These are phyloP conservation scores for Didymosphaeria variabile DNA, from an alignment of 2,329 filamentous ascomycete genomes.

Conservation along the genomic window DNA sequence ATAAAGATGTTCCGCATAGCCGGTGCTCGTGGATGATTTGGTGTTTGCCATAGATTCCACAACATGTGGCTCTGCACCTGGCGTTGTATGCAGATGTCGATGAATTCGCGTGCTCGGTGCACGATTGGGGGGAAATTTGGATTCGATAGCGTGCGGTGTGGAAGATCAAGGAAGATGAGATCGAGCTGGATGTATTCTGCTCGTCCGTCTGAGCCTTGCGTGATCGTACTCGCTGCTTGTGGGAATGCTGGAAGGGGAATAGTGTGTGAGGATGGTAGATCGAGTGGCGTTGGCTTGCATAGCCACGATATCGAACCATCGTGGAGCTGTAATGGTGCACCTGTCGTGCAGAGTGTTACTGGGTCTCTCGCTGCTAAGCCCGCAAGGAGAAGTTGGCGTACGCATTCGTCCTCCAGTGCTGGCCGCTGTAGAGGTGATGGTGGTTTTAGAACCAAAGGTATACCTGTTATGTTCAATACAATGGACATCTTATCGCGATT, in stretches of 20 bases:
- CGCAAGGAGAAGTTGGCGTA: constrained; percentile 52
- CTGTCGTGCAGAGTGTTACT: constrained; percentile 51
- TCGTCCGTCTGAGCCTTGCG: constrained; percentile 43
- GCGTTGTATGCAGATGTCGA: constrained; percentile 45
- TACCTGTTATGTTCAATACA: constrained; percentile 51
- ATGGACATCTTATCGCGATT: constrained; percentile 56
- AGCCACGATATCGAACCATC: constrained; percentile 47
- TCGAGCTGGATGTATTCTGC: constrained; percentile 53
- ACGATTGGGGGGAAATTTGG: constrained; percentile 37
- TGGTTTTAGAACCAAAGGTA: constrained; percentile 49
- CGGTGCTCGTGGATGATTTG: constrained; percentile 46
- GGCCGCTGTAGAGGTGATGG: constrained; percentile 39
- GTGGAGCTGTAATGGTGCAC: constrained; percentile 41
- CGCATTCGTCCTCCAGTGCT: constrained; percentile 51
- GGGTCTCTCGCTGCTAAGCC: constrained; percentile 54
- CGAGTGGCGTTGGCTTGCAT: constrained; percentile 37
- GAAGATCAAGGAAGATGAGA: constrained; percentile 50
- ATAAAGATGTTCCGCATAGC: constrained; percentile 53
- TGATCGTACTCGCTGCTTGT: constrained; percentile 22
- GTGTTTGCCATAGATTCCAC: constrained; percentile 39
- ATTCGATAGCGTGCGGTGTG: constrained; percentile 40
- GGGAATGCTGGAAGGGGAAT: constrained; percentile 16
- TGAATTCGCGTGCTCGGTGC: constrained; percentile 45
- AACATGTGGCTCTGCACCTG: constrained; percentile 31
- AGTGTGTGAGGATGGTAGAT: constrained; percentile 23